These are phyloP conservation scores for Rhodotorula sp. DNA, from an alignment of 1,284 basidiomycete species.

Conservation along the genomic window DNA sequence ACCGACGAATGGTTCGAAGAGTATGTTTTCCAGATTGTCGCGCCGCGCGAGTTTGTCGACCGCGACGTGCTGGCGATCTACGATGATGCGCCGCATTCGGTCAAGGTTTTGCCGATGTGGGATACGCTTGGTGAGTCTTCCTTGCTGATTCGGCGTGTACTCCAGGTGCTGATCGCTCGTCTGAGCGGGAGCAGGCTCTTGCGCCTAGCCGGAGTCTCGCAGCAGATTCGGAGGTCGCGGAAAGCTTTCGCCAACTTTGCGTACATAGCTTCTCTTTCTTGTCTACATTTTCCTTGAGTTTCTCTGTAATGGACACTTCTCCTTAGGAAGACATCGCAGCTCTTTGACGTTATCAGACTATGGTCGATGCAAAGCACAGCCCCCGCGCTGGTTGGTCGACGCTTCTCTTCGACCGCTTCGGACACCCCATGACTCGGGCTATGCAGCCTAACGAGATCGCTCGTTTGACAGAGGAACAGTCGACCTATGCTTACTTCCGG, in stretches of 20 bases:
- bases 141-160: too few species aligned
- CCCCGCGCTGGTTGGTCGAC: neutral
- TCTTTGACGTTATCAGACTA: too few species aligned
- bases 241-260: too few species aligned
- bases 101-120: conserved; percentile 10
- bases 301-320: too few species aligned
- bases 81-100: conserved; percentile 53
- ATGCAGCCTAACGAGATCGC: neutral
- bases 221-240: too few species aligned
- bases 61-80: conserved; percentile 73
- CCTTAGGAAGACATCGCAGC: too few species aligned
- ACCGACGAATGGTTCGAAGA: conserved; percentile 73
- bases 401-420: too few species aligned
- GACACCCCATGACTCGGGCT: too few species aligned
- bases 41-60: conserved; percentile 65
- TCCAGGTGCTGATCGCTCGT: too few species aligned
- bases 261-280: too few species aligned
- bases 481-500: conserved; percentile 23
- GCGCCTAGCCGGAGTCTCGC: too few species aligned
- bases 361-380: conserved; percentile 1
- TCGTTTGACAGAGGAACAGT: neutral
- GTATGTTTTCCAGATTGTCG: conserved; percentile 81
- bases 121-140: conserved; percentile 3
- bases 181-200: neutral
- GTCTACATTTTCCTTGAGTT: too few species aligned